A percentile compares a stretch with the other conserved stretches of the same genome.
Conservation (phyloP, 2,329 filamentous ascomycete species). For the Chrysoporthe austroafricana region DNA sequence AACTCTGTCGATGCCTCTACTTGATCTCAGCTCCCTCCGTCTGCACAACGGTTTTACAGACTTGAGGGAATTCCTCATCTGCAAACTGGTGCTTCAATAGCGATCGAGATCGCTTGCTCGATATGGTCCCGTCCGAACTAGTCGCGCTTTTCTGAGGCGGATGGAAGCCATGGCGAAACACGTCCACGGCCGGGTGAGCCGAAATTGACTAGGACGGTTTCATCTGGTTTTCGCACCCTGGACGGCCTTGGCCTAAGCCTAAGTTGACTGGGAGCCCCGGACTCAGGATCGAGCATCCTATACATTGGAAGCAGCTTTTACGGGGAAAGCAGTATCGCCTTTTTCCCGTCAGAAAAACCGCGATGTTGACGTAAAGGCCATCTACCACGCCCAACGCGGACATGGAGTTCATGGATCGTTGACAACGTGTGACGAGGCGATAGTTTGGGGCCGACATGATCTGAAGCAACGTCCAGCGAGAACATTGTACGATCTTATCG, state of each 20-base stretch:
- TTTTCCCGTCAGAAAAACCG: conserved; percentile 66
- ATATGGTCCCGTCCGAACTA: conserved; percentile 69
- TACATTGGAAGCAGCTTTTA: conserved; percentile 77
- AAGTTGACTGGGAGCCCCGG: conserved; percentile 53
- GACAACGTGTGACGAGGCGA: background rate
- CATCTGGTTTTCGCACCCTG: conserved; percentile 60
- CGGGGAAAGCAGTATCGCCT: conserved; percentile 70
- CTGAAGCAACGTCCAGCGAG: conserved; percentile 54
- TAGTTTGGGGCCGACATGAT: conserved; percentile 38
- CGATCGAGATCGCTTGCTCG: conserved; percentile 57
- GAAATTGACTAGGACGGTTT: conserved; percentile 68
- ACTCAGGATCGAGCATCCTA: conserved; percentile 60
- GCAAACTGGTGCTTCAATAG: conserved; percentile 63
- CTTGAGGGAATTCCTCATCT: conserved; percentile 64
- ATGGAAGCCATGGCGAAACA: conserved; percentile 61
- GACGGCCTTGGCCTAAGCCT: conserved; percentile 62
- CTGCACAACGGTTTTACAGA: conserved; percentile 63
- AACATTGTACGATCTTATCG: conserved; percentile 60
- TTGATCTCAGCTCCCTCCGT: conserved; percentile 56
- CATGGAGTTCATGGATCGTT: conserved; percentile 65
- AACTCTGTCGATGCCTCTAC: conserved; percentile 70
- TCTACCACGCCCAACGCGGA: conserved; percentile 67
- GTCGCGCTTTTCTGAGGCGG: conserved; percentile 63
- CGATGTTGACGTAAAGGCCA: conserved; percentile 71
- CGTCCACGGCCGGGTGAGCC: conserved; percentile 63